Conservation (phyloP, 2,329 filamentous ascomycete species). For the Cercospora sojina region DNA sequence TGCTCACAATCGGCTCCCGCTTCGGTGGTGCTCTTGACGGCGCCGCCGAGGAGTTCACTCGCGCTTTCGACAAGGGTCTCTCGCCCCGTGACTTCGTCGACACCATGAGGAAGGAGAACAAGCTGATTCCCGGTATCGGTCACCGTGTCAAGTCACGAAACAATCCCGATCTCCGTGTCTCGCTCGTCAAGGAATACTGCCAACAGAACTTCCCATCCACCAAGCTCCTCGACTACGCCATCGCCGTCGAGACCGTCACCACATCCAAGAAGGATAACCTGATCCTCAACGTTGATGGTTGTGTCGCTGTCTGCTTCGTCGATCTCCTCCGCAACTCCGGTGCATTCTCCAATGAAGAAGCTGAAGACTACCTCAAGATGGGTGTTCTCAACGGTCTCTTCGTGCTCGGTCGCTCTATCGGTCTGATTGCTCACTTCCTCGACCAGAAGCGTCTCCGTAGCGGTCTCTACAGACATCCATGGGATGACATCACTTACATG, state of each 20-base stretch:
- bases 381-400: slow-evolving; percentile 99
- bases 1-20: slow-evolving; percentile 94
- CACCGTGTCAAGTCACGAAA: slow-evolving; percentile 99
- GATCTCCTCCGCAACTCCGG: slow-evolving; percentile 97
- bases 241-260: slow-evolving; percentile 96
- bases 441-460: slow-evolving; percentile 99
- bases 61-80: slow-evolving; percentile 96
- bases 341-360: slow-evolving; percentile 92
- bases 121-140: slow-evolving; percentile 98
- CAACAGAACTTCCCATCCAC: slow-evolving; percentile 94
- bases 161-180: slow-evolving; percentile 99
- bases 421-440: slow-evolving; percentile 98
- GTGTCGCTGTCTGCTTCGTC: slow-evolving; percentile 97
- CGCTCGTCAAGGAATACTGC: slow-evolving; percentile 99
- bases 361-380: slow-evolving; percentile 98
- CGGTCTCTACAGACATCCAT: slow-evolving; percentile 95
- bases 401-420: slow-evolving; percentile 93
- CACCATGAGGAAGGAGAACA: slow-evolving; percentile 99
- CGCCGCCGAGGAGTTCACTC: slow-evolving; percentile 96
- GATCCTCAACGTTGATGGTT: slow-evolving; percentile 98
- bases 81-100: slow-evolving; percentile 99
- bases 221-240: slow-evolving; percentile 98
- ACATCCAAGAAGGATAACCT: slow-evolving; percentile 99
- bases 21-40: slow-evolving; percentile 98
- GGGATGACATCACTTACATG: slow-evolving; percentile 97